A percentile compares a stretch with the other conserved stretches of the same genome.
phyloP scores from a whole-genome alignment of 495 filamentous ascomycete species.

The Penicillium simplicissimum region DNA sequence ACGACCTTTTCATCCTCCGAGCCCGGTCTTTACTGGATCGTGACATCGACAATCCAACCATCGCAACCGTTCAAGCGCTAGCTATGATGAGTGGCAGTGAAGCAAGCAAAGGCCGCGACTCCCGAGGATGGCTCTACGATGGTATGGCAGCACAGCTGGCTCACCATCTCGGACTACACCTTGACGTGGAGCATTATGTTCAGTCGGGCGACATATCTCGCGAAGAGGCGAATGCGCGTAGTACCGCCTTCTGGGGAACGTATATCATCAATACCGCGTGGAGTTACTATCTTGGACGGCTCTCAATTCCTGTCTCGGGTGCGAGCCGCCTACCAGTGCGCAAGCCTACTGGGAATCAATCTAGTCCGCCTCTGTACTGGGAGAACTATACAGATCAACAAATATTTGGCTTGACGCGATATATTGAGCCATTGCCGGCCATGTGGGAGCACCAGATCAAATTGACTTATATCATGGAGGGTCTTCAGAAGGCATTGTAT shows the following conservation, averaged over 20 bases:
- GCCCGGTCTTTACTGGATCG: conserved; percentile 25
- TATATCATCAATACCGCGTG: conserved; percentile 12
- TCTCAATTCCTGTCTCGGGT: conserved; percentile 5
- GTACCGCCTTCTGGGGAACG: conserved; percentile 17
- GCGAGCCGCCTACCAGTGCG: conserved; percentile 9
- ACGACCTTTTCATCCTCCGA: conserved; percentile 24
- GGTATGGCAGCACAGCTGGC: conserved; percentile 31
- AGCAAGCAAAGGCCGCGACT: conserved; percentile 16
- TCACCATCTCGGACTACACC: conserved; percentile 27
- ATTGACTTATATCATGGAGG: conserved; percentile 11
- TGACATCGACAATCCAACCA: conserved; percentile 26
- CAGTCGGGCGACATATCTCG: conserved; percentile 15
- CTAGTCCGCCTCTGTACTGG: not conserved
- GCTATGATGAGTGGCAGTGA: conserved; percentile 30
- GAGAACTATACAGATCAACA: not conserved
- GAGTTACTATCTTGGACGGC: conserved; percentile 14
- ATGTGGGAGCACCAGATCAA: conserved; percentile 12
- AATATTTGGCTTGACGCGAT: not conserved
- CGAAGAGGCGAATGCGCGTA: conserved; percentile 21
- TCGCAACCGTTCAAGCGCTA: conserved; percentile 30
- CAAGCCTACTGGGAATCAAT: not conserved
- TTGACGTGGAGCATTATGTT: conserved; percentile 25
- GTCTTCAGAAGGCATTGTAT: conserved; percentile 11
- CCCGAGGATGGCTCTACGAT: conserved; percentile 30
- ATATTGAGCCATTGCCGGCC: conserved; percentile 6